Evolutionary conservation across 1,284 basidiomycete species (phyloP), one percentile per base, ranked within the genome.

Genomic region (Vanrija sp.): DNA sequence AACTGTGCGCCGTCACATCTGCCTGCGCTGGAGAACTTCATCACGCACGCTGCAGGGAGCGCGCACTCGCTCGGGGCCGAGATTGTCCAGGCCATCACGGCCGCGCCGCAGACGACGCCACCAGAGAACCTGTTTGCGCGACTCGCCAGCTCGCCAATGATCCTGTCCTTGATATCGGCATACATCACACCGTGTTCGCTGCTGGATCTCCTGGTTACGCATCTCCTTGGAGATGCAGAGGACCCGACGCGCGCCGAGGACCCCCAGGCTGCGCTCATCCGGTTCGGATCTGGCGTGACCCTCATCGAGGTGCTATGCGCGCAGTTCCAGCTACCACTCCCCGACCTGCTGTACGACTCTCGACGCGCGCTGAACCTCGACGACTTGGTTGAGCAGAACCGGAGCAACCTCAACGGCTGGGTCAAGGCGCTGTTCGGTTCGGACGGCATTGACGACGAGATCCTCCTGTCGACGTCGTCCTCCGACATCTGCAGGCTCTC

Each of bases 391-490:
- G 60, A 62, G 6, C 67, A 72, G 4, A 67, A 77, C 42, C 59
- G 66, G 6, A 58, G 60, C 1, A 70, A 63, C 39, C 42, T 74
- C 41, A 71, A 70, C 47, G 70, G 71, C 19, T 76, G 75, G 75
- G 62, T 73, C 36, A 71, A 72, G 39, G 75, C 75, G 7, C 57
- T 76, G 27, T 75, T 75, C 56, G 73, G 75, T 16, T 68, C 72
- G 3, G 69, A 73, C 45, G 75, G 75, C 20, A 76, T 76, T 43
- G 73, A 75, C 41, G 75, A 76, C 47, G 68, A 75, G 36, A 68
- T 72, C n/a, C 56, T 76, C 4, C 61, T 73, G 56, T 68, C 75
- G 4, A 81, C 80, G 0, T 67, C 76, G 1, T 78, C 79, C 1
- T 67, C 66, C 12, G 68, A 69, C 0, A 68, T 81, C 14, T 72